Percentiles rank a stretch among this genome's conserved stretches.
Conservation (phyloP, 1,284 basidiomycete genomes). For the Trametes versicolor region DNA sequence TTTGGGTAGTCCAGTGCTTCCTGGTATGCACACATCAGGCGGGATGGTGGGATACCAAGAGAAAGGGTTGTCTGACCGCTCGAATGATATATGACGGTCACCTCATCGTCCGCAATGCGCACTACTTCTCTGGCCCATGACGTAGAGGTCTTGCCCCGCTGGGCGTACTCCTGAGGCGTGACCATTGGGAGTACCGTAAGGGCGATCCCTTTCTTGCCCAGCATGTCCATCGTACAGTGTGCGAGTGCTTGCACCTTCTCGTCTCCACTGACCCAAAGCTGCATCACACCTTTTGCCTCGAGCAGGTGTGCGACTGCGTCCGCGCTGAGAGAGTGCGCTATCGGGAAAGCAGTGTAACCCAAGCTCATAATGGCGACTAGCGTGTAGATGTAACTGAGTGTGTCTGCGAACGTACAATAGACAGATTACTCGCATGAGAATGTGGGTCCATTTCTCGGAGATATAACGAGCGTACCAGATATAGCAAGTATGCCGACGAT, state of each 20-base stretch:
- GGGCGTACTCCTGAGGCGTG: constrained; percentile 10
- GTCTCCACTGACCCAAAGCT: constrained; percentile 19
- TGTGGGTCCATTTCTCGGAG: background rate
- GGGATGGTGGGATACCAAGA: background rate
- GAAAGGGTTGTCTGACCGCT: constrained; percentile 40
- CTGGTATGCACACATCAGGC: constrained; percentile 14
- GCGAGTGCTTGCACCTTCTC: constrained; percentile 20
- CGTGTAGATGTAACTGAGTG: constrained; percentile 19
- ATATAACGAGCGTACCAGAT: constrained; percentile 5
- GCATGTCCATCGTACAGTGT: constrained; percentile 12
- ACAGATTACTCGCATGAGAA: background rate
- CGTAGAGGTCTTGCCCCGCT: background rate
- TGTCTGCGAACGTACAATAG: constrained; percentile 5
- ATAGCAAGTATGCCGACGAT: constrained; percentile 15
- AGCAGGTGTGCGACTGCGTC: constrained; percentile 31
- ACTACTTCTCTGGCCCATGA: background rate
- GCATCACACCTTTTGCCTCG: background rate
- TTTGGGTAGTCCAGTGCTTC: constrained; percentile 43
- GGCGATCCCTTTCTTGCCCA: constrained; percentile 4
- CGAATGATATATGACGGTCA: constrained; percentile 46
- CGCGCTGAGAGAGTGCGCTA: constrained; percentile 27
- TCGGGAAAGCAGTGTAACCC: constrained; percentile 24
- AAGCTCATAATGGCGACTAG: constrained; percentile 23
- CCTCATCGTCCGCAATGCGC: constrained; percentile 12
- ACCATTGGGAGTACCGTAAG: constrained; percentile 25